Base-by-base conservation (phyloP, 192 early-diverging fungal genomes). In the Umbelopsis isabellina region DNA sequence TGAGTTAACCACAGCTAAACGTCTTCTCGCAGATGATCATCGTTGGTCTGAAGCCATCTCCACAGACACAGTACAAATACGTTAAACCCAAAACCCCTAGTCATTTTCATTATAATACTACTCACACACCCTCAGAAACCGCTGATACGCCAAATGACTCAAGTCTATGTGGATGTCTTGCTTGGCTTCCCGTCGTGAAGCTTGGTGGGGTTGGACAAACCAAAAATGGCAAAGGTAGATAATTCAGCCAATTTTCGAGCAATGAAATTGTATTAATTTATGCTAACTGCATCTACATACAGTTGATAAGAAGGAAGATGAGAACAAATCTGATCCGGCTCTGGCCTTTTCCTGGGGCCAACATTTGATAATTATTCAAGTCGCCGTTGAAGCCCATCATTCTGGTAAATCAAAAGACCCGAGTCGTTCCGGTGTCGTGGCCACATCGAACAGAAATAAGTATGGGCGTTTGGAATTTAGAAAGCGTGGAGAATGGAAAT, bases 321-420 rank as follows among this genome's bases (percentile, higher is more conserved):
- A 61, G 9, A 68, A 72, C 11, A 53, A 82, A 46, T 77, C 81
- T 37, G 82, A 84, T 68, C 87, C 87, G 0, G 53, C 85, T 61
- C 77, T 88, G 25, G 87, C 87, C 1, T 86, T 84, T 47, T 79
- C 85, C 5, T 88, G 87, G 87, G 83, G 84, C 20, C 80, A 80
- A 49, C 82, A 85, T 53, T 51, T 88, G 27, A 79, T 78, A 37
- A 85, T 88, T 53, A 45, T 86, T 18, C 77, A 80, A 33, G 78
- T 88, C 10, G 67, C 70, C 27, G 78, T 75, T 18, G 74, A 73
- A n/a, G 22, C 67, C n/a, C 47, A 48, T 15, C 48, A 51, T 2
- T 4, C 67, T 30, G 51, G 41, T 20, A 48, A 51, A 20, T 46
- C 37, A 5, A 67, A 30, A 18, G 68, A 66, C 9, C 44, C 41